Evolutionary conservation across 2,329 filamentous ascomycete species (phyloP), one percentile per base, ranked within the genome.

Genomic region (Coleophoma eucalyptorum): DNA sequence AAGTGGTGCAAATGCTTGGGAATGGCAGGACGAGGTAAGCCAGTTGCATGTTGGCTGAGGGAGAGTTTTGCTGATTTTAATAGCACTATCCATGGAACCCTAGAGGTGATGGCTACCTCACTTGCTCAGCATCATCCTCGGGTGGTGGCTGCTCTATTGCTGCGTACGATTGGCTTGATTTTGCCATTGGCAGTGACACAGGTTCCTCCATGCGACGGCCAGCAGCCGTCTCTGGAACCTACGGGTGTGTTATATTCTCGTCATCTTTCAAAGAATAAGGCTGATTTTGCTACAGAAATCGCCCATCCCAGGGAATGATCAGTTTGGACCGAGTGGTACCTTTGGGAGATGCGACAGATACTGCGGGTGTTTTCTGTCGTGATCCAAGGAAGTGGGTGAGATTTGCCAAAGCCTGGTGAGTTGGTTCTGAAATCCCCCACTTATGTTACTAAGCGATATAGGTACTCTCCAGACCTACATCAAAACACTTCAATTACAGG

Each of bases 111-210:
- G 68, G 68, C 0, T 75, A 72, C 26, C 69, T 71, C 40, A 66
- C 68, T 1, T 64, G 73, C 54, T 69, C 69, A 0, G 73, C 70
- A 1, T 78, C 74, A 0, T 78, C 70, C 8, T 64, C 69, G 2
- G 72, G 72, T 0, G 64, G 65, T 21, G 74, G 69, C n/a, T 69
- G 71, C 16, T 71, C 67, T 5, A 62, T 67, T 35, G 71, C 62
- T 18, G 65, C 67, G 3, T 76, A 76, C 48, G 53, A 63, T 0
- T 76, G 72, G 73, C 61, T 79, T 3, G 75, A 78, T 49, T 56
- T 77, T 41, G 68, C 74, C 0, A 58, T 78, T 5, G 75, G 74
- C 2, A 71, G 66, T 38, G 72, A 75, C 49, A 75, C 42, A 6
- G 42, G 42, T 3, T 31, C 19, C 16, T 44, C 42, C 16, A 44